Percentiles rank a stretch among this genome's conserved stretches.
phyloP scores from a whole-genome alignment of 2,329 filamentous ascomycete species.

The Fusarium virguliforme region DNA sequence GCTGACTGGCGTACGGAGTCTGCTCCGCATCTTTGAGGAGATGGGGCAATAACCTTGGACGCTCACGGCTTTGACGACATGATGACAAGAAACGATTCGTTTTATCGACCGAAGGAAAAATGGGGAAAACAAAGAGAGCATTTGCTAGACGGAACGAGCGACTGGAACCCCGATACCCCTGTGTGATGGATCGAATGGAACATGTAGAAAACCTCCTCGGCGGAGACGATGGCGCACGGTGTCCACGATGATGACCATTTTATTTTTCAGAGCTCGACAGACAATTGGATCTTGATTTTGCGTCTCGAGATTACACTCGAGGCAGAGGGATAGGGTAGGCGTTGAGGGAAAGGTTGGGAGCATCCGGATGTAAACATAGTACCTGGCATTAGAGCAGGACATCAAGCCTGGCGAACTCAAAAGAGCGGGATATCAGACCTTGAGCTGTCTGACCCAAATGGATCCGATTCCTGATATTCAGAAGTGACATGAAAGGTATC shows the following conservation, averaged over 20 bases:
- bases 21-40: conserved; percentile 80
- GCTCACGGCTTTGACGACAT: conserved; percentile 43
- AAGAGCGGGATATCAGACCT: neutral
- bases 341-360: conserved; percentile 30
- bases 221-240: conserved; percentile 45
- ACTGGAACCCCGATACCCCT: conserved; percentile 48
- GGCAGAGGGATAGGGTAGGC: conserved; percentile 27
- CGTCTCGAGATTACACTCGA: neutral
- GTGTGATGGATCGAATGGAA: conserved; percentile 45
- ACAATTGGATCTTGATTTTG: conserved; percentile 14
- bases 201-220: conserved; percentile 47
- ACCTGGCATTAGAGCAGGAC: conserved; percentile 14
- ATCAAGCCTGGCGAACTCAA: neutral
- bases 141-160: conserved; percentile 45
- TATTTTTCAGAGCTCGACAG: conserved; percentile 20
- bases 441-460: conserved; percentile 7
- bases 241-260: conserved; percentile 46
- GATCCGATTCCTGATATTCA: conserved; percentile 1
- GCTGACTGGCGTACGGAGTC: conserved; percentile 80
- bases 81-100: conserved; percentile 33
- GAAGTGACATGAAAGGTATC: neutral
- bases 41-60: conserved; percentile 61
- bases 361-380: conserved; percentile 6
- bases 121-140: conserved; percentile 34
- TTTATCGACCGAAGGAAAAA: conserved; percentile 19